phyloP scores from a whole-genome alignment of 2,329 filamentous ascomycete species.

The Calycina herbarum region DNA sequence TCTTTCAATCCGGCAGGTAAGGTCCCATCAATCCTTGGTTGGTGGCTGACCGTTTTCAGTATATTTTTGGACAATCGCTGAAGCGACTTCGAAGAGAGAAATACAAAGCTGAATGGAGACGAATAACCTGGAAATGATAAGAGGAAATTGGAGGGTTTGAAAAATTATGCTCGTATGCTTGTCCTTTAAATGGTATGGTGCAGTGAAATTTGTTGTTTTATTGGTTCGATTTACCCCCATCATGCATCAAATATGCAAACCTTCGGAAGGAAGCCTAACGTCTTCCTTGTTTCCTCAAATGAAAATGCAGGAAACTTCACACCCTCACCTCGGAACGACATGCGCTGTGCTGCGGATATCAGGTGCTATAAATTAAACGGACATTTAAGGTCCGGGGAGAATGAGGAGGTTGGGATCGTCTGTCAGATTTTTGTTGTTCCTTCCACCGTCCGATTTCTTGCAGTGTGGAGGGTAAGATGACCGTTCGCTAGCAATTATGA shows the following conservation, averaged over 20 bases:
- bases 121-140: background rate
- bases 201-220: background rate
- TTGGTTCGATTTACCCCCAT: background rate
- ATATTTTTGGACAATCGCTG: too few relatives aligned
- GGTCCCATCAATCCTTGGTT: too few relatives aligned
- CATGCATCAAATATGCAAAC: background rate
- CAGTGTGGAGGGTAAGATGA: background rate
- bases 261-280: constrained; percentile 1
- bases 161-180: background rate
- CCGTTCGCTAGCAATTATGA: background rate
- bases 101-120: background rate
- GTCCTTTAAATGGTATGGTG: background rate
- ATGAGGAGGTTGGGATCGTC: background rate
- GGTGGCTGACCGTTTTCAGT: background rate
- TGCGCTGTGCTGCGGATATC: background rate
- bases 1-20: too few relatives aligned
- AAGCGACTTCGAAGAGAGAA: background rate
- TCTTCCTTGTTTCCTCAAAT: constrained; percentile 1
- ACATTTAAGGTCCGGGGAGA: background rate
- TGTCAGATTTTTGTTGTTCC: background rate
- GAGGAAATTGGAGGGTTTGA: background rate
- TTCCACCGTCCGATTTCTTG: constrained; percentile 1
- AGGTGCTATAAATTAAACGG: background rate
- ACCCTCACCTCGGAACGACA: background rate
- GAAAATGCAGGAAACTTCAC: background rate